A percentile compares a stretch with the other conserved stretches of the same genome.
These are phyloP conservation scores for Populus hybrid DNA, from an alignment of 441 rosid genomes.

Conservation along the genomic window DNA sequence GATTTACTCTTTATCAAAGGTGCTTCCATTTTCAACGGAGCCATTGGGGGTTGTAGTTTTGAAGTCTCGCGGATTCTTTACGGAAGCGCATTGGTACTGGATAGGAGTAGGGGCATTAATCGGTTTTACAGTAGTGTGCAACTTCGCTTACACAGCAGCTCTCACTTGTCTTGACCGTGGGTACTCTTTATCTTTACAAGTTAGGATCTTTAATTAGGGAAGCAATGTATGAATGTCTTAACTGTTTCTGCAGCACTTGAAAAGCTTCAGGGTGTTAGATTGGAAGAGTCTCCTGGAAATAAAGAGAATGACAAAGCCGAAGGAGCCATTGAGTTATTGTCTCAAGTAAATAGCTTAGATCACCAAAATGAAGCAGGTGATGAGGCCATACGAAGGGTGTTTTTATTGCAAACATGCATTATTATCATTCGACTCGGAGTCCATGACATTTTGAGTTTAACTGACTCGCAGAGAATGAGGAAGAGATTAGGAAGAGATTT, in stretches of 20 bases:
- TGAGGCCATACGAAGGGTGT: background rate
- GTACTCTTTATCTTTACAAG: constrained; percentile 13
- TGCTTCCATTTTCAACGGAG: constrained; percentile 29
- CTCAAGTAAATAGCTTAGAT: background rate
- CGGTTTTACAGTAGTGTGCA: constrained; percentile 49
- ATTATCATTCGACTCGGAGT: background rate
- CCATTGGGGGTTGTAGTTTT: constrained; percentile 46
- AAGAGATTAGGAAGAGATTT: background rate
- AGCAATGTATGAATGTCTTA: background rate
- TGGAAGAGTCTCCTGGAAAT: constrained; percentile 37
- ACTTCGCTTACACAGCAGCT: constrained; percentile 41
- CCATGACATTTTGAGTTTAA: background rate
- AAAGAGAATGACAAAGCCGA: constrained; percentile 3
- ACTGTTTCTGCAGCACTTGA: constrained; percentile 50
- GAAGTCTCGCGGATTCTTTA: constrained; percentile 50
- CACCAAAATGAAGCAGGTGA: constrained; percentile 7
- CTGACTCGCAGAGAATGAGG: background rate
- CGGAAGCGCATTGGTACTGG: background rate
- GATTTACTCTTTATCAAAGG: constrained; percentile 17
- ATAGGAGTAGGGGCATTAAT: constrained; percentile 47
- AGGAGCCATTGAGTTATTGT: constrained; percentile 3
- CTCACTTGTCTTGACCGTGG: constrained; percentile 54
- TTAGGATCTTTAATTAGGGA: background rate
- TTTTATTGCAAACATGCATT: background rate
- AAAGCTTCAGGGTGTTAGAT: constrained; percentile 46